Conservation (phyloP, 2,329 filamentous ascomycete species). For the Trichoderma guizhouense region DNA sequence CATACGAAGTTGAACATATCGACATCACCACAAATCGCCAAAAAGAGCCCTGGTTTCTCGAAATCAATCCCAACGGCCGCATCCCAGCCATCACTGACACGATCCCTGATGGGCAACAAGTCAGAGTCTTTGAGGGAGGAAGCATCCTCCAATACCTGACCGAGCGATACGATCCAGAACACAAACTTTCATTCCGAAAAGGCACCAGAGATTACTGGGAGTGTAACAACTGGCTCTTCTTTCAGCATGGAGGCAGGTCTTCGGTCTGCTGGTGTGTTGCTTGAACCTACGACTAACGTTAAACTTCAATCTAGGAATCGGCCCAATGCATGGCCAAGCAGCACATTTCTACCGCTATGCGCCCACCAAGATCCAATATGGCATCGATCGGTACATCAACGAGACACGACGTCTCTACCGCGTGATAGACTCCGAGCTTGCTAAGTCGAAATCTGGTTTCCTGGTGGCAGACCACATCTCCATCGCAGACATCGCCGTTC, state of each 20-base stretch:
- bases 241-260: background rate
- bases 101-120: background rate
- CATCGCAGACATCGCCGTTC: background rate
- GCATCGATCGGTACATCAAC: background rate
- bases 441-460: background rate
- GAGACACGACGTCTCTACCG: background rate
- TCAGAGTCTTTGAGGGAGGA: background rate
- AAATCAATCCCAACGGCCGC: background rate
- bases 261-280: too few species aligned
- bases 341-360: background rate
- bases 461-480: background rate
- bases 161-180: background rate
- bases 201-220: background rate
- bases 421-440: background rate
- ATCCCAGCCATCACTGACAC: slow-evolving; percentile 3
- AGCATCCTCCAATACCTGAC: slow-evolving; percentile 3
- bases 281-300: too few species aligned
- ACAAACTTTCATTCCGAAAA: background rate
- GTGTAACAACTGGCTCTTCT: background rate
- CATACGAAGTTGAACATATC: background rate
- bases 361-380: background rate
- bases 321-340: background rate
- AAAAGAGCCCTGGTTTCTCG: background rate
- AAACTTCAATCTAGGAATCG: background rate
- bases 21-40: background rate